phyloP scores from a whole-genome alignment of 1,284 basidiomycete species.

The Austroboletus novae-zelandiae region DNA sequence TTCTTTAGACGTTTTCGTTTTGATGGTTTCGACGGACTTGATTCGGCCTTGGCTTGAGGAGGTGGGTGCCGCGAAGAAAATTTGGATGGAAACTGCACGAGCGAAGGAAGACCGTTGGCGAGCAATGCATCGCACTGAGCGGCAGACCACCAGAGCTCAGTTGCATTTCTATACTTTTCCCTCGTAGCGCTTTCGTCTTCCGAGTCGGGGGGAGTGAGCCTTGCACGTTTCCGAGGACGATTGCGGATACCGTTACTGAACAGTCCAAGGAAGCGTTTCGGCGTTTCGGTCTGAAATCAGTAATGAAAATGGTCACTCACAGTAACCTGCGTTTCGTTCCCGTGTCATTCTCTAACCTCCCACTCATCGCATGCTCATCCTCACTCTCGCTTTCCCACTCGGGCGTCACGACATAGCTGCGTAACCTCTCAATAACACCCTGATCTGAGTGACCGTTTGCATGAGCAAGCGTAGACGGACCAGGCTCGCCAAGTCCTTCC shows the following conservation, averaged over 20 bases:
- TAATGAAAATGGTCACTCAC: conserved; percentile 37
- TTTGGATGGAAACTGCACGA: conserved; percentile 44
- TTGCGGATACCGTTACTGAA: conserved; percentile 39
- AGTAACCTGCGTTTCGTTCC: conserved; percentile 62
- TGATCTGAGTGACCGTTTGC: conserved; percentile 26
- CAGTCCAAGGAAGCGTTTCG: conserved; percentile 1
- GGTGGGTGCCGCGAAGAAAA: conserved; percentile 15
- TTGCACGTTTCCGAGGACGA: conserved; percentile 45
- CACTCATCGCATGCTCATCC: conserved; percentile 27
- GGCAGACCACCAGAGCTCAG: conserved; percentile 74
- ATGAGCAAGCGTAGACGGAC: conserved; percentile 31
- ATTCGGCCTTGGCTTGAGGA: conserved; percentile 10
- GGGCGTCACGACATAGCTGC: conserved; percentile 34
- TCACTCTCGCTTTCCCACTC: conserved; percentile 43
- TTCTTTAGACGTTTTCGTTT: conserved; percentile 37
- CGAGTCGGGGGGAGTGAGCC: conserved; percentile 33
- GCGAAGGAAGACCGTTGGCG: conserved; percentile 61
- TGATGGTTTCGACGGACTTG: conserved; percentile 13
- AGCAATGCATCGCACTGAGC: conserved; percentile 60
- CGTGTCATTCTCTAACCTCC: conserved; percentile 38
- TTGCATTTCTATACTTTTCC: conserved; percentile 38
- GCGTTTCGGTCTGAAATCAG: conserved; percentile 6
- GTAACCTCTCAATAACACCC: conserved; percentile 16
- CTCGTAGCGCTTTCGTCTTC: conserved; percentile 25
- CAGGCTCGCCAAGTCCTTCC: conserved; percentile 33